Evolutionary conservation across 2,329 filamentous ascomycete genomes (phyloP).

Genomic region (Calonectria honghensis): DNA sequence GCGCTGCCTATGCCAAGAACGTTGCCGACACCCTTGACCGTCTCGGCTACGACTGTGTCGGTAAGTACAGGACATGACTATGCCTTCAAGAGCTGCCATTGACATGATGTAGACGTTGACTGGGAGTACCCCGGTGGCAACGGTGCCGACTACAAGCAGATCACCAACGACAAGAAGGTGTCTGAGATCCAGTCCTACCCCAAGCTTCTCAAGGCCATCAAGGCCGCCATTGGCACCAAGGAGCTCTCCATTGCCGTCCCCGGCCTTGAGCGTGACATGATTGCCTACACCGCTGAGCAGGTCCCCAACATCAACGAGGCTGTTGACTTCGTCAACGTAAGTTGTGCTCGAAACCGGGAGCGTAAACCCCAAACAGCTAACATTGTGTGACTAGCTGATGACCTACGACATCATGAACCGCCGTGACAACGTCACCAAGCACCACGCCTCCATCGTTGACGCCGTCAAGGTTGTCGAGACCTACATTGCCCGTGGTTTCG

Average conservation of each 20-base stretch:
- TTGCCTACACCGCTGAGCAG: slow-evolving; percentile 76
- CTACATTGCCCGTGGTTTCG: slow-evolving; percentile 75
- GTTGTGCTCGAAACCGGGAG: not conserved
- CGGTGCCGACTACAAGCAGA: slow-evolving; percentile 79
- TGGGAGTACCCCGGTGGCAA: slow-evolving; percentile 81
- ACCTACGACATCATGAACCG: slow-evolving; percentile 84
- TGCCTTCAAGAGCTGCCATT: not conserved
- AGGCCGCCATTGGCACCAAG: slow-evolving; percentile 74
- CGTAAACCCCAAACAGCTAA: not conserved
- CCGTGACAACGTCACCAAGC: slow-evolving; percentile 78
- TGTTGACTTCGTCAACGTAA: slow-evolving; percentile 79
- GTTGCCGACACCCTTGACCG: slow-evolving; percentile 71
- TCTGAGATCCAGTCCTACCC: slow-evolving; percentile 79
- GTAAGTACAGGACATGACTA: slow-evolving; percentile 58
- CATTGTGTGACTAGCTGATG: slow-evolving; percentile 69
- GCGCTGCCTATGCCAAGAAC: slow-evolving; percentile 74
- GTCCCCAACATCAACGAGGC: slow-evolving; percentile 75
- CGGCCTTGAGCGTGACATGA: slow-evolving; percentile 77
- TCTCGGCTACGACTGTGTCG: slow-evolving; percentile 77
- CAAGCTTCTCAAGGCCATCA: slow-evolving; percentile 75
- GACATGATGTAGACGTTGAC: slow-evolving; percentile 72
- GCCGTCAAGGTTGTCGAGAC: slow-evolving; percentile 74
- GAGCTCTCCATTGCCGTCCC: slow-evolving; percentile 81
- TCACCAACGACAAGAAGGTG: slow-evolving; percentile 75
- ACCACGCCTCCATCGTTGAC: slow-evolving; percentile 76